These are phyloP conservation scores for Coniochaeta hoffmannii DNA, from an alignment of 2,329 filamentous ascomycete genomes.

Conservation along the genomic window DNA sequence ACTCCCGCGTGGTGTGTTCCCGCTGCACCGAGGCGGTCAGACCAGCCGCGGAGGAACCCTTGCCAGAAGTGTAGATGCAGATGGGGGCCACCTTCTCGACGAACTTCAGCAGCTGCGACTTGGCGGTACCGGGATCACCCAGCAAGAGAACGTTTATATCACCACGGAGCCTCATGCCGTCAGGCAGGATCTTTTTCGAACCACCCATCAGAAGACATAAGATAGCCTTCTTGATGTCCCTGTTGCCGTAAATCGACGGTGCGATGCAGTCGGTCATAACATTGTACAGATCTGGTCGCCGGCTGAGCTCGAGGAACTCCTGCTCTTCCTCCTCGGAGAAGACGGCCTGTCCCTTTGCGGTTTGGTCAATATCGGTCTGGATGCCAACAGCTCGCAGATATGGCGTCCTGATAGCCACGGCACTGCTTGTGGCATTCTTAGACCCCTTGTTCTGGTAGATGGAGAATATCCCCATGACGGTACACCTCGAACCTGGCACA, in stretches of 20 bases:
- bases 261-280: conserved; percentile 88
- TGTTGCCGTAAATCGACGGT: conserved; percentile 93
- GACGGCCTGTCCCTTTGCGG: conserved; percentile 71
- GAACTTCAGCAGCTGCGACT: conserved; percentile 95
- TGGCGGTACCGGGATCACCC: conserved; percentile 95
- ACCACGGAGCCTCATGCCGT: conserved; percentile 94
- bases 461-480: conserved; percentile 93
- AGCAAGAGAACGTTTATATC: conserved; percentile 97
- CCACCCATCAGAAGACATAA: conserved; percentile 88
- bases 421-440: conserved; percentile 68
- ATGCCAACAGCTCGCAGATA: conserved; percentile 92
- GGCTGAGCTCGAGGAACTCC: conserved; percentile 86
- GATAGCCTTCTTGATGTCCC: conserved; percentile 96
- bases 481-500: conserved; percentile 89
- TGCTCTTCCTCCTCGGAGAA: conserved; percentile 97
- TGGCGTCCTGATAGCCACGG: conserved; percentile 90
- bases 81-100: conserved; percentile 95
- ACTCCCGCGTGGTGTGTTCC: conserved; percentile 85
- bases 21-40: conserved; percentile 94
- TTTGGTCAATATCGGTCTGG: conserved; percentile 82
- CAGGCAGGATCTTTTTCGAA: conserved; percentile 94
- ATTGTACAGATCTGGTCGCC: conserved; percentile 86
- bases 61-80: conserved; percentile 97
- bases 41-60: conserved; percentile 95
- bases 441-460: conserved; percentile 92